phyloP scores from a whole-genome alignment of 805 yeast species.

The Scheffersomyces amazonensis region DNA sequence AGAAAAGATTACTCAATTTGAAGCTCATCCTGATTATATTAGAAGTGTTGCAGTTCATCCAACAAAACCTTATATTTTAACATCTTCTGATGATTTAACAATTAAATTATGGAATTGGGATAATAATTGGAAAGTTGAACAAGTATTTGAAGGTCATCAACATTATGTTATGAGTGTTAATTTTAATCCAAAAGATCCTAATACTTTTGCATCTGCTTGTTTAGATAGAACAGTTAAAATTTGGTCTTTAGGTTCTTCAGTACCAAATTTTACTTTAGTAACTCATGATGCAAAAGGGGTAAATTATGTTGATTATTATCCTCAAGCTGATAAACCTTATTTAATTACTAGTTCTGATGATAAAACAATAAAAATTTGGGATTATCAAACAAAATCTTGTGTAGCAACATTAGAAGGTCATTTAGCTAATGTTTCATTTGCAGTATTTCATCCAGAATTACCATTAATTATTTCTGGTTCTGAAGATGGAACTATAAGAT shows the following conservation, averaged over 20 bases:
- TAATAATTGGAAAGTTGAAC: constrained; percentile 83
- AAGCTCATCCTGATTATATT: constrained; percentile 97
- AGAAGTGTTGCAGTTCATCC: constrained; percentile 95
- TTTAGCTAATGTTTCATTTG: constrained; percentile 90
- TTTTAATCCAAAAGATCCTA: constrained; percentile 96
- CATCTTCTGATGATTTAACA: constrained; percentile 89
- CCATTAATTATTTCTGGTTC: constrained; percentile 95
- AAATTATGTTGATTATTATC: constrained; percentile 94
- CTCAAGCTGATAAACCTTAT: constrained; percentile 96
- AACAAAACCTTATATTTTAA: constrained; percentile 80
- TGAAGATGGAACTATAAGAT: constrained; percentile 90
- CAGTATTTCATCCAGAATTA: constrained; percentile 96
- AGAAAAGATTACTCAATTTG: constrained; percentile 91
- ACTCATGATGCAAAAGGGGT: constrained; percentile 95
- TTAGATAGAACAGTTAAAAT: constrained; percentile 94
- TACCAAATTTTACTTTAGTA: constrained; percentile 85
- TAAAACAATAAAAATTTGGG: constrained; percentile 87
- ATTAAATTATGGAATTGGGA: constrained; percentile 99
- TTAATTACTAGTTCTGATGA: constrained; percentile 90
- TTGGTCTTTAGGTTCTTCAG: constrained; percentile 87
- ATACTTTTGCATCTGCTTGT: constrained; percentile 96
- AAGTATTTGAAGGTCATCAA: constrained; percentile 90
- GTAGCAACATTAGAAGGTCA: constrained; percentile 96
- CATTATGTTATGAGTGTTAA: constrained; percentile 94
- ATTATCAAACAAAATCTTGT: constrained; percentile 93